These are phyloP conservation scores for Aspergillus sp. DNA, from an alignment of 2,329 filamentous ascomycete species.

Conservation along the genomic window DNA sequence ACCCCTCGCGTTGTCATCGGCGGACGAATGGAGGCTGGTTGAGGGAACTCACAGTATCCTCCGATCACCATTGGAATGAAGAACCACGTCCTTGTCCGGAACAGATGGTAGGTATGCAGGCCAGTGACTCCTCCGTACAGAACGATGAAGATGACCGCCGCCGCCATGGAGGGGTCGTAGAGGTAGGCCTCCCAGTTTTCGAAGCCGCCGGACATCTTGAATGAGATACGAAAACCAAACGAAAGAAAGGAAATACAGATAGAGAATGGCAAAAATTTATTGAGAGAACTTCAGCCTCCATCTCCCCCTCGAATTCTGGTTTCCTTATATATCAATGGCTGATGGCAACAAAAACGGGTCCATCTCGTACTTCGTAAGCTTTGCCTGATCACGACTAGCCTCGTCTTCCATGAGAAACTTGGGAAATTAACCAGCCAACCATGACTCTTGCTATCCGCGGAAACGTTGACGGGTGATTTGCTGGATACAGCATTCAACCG, in stretches of 20 bases:
- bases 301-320: not conserved
- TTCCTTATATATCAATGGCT: not conserved
- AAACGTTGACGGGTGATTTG: not conserved
- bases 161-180: constrained; percentile 20
- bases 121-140: constrained; percentile 15
- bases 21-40: not conserved
- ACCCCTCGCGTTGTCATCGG: not conserved
- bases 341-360: not conserved
- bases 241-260: not conserved
- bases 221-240: not conserved
- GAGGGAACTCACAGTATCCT: constrained; percentile 18
- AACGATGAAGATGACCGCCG: constrained; percentile 25
- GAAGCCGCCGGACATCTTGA: constrained; percentile 3
- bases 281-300: not conserved
- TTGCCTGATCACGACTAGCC: constrained; percentile 19
- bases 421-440: not conserved
- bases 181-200: constrained; percentile 16
- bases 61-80: constrained; percentile 22
- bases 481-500: not conserved
- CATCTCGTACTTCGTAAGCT: constrained; percentile 26
- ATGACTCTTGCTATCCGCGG: not conserved
- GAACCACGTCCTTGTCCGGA: constrained; percentile 23
- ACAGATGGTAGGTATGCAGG: constrained; percentile 20
- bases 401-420: not conserved
- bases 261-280: not conserved